Base-by-base conservation (phyloP, 1,139 yeast genomes). In the Magnusiomyces magnusii region DNA sequence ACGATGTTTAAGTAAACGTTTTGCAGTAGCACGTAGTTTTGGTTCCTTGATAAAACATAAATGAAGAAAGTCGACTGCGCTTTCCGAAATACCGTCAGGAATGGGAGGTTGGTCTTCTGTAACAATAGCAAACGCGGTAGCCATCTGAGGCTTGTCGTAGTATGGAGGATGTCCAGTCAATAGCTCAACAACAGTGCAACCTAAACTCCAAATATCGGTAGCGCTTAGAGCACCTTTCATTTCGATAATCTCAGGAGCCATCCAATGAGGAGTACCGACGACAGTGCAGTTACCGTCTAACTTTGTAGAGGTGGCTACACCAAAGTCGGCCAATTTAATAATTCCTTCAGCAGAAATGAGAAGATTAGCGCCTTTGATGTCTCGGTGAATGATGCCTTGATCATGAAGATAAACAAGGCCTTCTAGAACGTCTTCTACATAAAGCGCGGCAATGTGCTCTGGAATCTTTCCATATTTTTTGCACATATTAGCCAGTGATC, bases 321-420 rank as follows among this genome's bases (percentile, higher is more conserved):
- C 97, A 72, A 92, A 92, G 73, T 92, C 98, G 51, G 96, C 87
- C 61, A 91, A 91, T 71, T 91, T 91, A 17, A 90, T 96, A 13
- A 91, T 85, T 17, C 97, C 97, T 66, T 87, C 87, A 63, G 88
- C 87, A 71, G 91, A 97, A 56, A 91, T 91, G 66, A 91, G 76
- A 50, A 91, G 87, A 69, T 91, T 91, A 1, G 97, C 97, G 25
- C 97, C 97, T 68, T 91, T 91, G 64, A 91, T 90, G 70, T 91
- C 97, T 62, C 97, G 78, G 71, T 91, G 97, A 53, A 91, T 87
- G 63, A 91, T 90, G 65, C 86, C 88, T 66, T 86, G 85, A 13
- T 85, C 84, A 69, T 91, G 97, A 61, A 91, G 74, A 71, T 90
- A 91, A 60, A 84, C 80, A 63, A 91, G 78, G 1, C 97, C 97